Evolutionary conservation across 768 basidiomycete genomes (phyloP).

Genomic region (Amanita rimosa): DNA sequence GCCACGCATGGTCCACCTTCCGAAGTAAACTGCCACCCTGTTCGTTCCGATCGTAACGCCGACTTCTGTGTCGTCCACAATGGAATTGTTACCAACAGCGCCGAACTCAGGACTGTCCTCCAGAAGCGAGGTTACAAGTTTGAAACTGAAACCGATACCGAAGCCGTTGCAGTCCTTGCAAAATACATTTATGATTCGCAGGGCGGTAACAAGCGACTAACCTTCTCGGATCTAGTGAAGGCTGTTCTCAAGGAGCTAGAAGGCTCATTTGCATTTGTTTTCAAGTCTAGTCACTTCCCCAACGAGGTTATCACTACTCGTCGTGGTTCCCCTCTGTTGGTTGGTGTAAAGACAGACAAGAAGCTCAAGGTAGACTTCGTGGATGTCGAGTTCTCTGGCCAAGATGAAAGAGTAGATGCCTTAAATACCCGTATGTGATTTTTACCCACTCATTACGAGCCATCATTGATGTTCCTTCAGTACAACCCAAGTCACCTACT

Average conservation of each 20-base stretch:
- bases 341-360: conserved; percentile 99
- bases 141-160: conserved; percentile 94
- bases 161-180: conserved; percentile 90
- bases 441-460: conserved; percentile 6
- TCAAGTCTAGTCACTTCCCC: conserved; percentile 94
- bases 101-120: conserved; percentile 81
- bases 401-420: conserved; percentile 30
- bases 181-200: conserved; percentile 97
- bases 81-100: conserved; percentile 94
- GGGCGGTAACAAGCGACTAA: conserved; percentile 61
- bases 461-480: conserved; percentile 12
- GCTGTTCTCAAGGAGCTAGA: conserved; percentile 94
- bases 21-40: conserved; percentile 87
- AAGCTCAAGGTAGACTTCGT: conserved; percentile 99
- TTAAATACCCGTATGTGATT: conserved; percentile 5
- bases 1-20: conserved; percentile 94
- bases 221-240: conserved; percentile 90
- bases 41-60: conserved; percentile 65
- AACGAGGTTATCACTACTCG: conserved; percentile 94
- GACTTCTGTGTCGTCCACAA: conserved; percentile 98
- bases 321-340: conserved; percentile 90
- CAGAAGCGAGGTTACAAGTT: conserved; percentile 95
- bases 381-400: conserved; percentile 88
- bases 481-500: conserved; percentile 41
- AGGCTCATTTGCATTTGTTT: conserved; percentile 98